Evolutionary conservation across 2,329 filamentous ascomycete genomes (phyloP), one percentile per base, ranked within the genome.

Genomic region (Colletotrichum coccodes): DNA sequence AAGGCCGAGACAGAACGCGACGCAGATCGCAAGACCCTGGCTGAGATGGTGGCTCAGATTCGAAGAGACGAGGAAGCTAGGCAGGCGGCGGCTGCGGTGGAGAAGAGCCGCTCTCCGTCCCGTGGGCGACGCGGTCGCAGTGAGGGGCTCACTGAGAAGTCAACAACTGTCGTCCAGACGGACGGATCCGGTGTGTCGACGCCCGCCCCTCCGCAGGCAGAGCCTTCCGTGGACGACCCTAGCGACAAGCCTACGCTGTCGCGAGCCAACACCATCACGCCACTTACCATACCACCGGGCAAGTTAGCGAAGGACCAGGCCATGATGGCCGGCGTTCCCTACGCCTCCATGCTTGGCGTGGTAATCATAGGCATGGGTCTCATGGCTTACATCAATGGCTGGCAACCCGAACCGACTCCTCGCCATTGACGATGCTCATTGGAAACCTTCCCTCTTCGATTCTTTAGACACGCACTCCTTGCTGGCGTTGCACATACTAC

Each of bases 311-410:
- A 77, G 65, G 83, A 86, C 53, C 81, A 80, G 72, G 83, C 77
- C 58, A 75, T 87, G 64, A 76, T 88, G 70, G 85, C 90, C 52
- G 86, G 87, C 64, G 84, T 93, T 67, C 93, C 93, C 18, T 95
- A 95, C 76, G 91, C 92, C 46, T 94, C 92, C 2, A 94, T 95
- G 88, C 81, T 96, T 52, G 92, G 93, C 12, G 93, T 96, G 36
- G 93, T 96, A 30, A 80, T 96, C 64, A 83, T 96, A 70, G 93
- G 93, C 36, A 91, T 96, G 82, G 92, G 93, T 16, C 79, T 96
- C 72, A 96, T 96, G 93, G 92, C 92, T 47, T 95, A 94, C 79
- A 86, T 96, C 73, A 96, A 96, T 76, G 91, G 92, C 59, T 95
- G 92, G 92, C 92, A 94, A 74, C 76, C 82, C 32, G 80, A 83